phyloP scores from a whole-genome alignment of 2,329 filamentous ascomycete species.

The Nothopassalora personata region DNA sequence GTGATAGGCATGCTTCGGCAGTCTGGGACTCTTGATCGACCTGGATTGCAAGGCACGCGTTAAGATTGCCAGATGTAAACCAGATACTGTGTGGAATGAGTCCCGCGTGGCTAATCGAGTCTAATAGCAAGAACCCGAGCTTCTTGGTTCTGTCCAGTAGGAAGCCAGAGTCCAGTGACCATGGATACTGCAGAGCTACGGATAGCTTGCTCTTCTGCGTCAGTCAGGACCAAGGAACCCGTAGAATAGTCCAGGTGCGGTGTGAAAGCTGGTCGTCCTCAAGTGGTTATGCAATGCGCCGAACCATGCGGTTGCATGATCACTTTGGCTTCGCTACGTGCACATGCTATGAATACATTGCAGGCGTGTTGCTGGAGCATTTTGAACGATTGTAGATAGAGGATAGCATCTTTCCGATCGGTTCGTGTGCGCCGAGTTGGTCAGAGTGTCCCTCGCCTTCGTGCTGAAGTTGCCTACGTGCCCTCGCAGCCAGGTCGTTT shows the following conservation, averaged over 20 bases:
- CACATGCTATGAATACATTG: neutral
- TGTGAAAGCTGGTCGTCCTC: neutral
- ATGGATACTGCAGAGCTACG: neutral
- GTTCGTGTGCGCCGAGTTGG: too few relatives aligned
- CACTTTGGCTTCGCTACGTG: neutral
- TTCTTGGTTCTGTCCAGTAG: neutral
- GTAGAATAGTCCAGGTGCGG: neutral
- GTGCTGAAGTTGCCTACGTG: too few relatives aligned
- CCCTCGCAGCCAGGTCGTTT: too few relatives aligned
- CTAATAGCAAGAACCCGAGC: neutral
- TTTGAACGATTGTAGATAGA: too few relatives aligned
- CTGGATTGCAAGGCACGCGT: too few relatives aligned
- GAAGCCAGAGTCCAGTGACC: neutral
- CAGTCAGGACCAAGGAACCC: neutral
- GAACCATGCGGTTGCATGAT: neutral
- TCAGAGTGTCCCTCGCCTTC: too few relatives aligned
- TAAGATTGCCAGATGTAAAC: neutral
- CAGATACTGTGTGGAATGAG: neutral
- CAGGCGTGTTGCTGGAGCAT: too few relatives aligned
- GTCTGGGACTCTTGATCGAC: neutral
- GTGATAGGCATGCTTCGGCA: neutral
- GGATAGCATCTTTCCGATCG: too few relatives aligned
- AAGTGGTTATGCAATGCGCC: neutral
- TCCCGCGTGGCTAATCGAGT: neutral
- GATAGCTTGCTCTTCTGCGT: neutral